phyloP scores from a whole-genome alignment of 2,329 filamentous ascomycete genomes.

The Cladophialophora exuberans region DNA sequence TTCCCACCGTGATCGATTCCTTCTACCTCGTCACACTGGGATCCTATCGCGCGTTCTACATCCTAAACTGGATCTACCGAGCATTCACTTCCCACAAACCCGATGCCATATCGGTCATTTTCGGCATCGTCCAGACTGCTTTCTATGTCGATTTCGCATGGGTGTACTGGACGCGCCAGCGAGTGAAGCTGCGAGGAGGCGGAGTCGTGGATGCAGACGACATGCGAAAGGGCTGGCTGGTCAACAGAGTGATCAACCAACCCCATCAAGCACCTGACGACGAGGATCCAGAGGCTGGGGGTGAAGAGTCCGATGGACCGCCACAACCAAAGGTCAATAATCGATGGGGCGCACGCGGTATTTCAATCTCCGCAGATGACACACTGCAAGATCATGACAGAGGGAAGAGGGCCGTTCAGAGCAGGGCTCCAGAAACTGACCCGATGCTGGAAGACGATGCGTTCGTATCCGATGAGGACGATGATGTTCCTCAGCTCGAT shows the following conservation, averaged over 20 bases:
- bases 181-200: constrained; percentile 88
- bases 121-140: constrained; percentile 85
- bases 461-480: constrained; percentile 31
- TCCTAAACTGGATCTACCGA: constrained; percentile 86
- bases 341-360: constrained; percentile 61
- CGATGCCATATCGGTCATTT: constrained; percentile 76
- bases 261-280: constrained; percentile 27
- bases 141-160: constrained; percentile 94
- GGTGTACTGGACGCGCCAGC: constrained; percentile 93
- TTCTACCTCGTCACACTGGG: constrained; percentile 89
- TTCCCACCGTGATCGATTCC: constrained; percentile 95
- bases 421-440: constrained; percentile 15
- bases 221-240: constrained; percentile 79
- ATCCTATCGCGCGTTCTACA: constrained; percentile 84
- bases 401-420: constrained; percentile 12
- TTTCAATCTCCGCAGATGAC: constrained; percentile 64
- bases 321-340: constrained; percentile 38
- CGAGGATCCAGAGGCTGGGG: constrained; percentile 34
- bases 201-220: constrained; percentile 91
- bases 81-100: constrained; percentile 47
- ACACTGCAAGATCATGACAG: constrained; percentile 39
- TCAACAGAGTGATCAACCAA: constrained; percentile 68
- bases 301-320: constrained; percentile 19
- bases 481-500: constrained; percentile 27
- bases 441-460: constrained; percentile 33